Evolutionary conservation across 345 rosid species (phyloP).

Genomic region (Boechera retrofracta): DNA sequence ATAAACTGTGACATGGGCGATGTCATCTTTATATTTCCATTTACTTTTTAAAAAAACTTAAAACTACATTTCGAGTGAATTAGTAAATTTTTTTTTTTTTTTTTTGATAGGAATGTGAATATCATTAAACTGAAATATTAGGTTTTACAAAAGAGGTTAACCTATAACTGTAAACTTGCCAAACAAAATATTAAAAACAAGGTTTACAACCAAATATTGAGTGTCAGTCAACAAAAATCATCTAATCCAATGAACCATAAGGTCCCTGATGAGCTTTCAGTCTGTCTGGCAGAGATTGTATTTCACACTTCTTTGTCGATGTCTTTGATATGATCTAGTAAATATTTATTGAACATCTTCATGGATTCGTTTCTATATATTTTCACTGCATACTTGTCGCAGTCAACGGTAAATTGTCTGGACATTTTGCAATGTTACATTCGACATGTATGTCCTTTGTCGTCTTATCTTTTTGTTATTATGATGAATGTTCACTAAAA

Average conservation of each 20-base stretch:
- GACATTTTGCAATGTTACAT: not conserved
- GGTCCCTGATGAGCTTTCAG: no score
- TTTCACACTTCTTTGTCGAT: no score
- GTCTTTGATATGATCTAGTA: not conserved
- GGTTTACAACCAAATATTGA: no score
- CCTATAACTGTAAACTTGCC: no score
- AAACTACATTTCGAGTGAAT: not conserved
- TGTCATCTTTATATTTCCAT: slow-evolving; percentile 13
- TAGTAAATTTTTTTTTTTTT: not conserved
- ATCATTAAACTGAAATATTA: no score
- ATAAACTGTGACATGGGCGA: not conserved
- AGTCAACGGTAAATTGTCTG: not conserved
- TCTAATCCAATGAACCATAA: no score
- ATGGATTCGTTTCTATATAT: not conserved
- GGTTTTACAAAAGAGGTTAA: no score
- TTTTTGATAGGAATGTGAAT: no score
- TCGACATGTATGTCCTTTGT: not conserved
- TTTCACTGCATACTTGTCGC: not conserved
- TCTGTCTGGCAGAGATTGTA: no score
- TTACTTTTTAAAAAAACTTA: not conserved
- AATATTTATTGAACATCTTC: not conserved
- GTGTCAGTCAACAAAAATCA: no score
- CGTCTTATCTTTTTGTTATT: not conserved
- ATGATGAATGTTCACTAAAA: not conserved
- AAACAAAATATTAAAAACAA: no score